Evolutionary conservation across 495 filamentous ascomycete species (phyloP).

Genomic region (Beverwykella pulmonaria): DNA sequence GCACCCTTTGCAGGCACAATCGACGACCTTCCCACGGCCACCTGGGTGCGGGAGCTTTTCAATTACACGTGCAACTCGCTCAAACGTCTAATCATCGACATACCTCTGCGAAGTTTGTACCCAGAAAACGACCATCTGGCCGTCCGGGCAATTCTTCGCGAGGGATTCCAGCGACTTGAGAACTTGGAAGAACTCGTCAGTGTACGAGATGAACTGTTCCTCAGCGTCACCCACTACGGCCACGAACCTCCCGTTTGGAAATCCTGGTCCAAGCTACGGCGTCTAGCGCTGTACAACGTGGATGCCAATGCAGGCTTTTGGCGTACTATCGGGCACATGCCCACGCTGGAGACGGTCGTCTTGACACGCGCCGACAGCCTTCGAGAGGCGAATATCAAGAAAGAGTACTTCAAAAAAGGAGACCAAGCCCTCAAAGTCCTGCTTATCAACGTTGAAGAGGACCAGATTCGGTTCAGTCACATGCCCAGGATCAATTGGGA

Average conservation of each 20-base stretch:
- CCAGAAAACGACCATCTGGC: conserved; percentile 15
- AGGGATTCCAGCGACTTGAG: conserved; percentile 41
- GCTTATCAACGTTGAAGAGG: conserved; percentile 14
- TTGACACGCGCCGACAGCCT: conserved; percentile 44
- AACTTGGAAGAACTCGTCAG: conserved; percentile 45
- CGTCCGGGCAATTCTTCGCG: conserved; percentile 11
- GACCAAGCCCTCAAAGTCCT: conserved; percentile 20
- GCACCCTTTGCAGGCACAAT: conserved; percentile 17
- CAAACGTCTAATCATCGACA: conserved; percentile 24
- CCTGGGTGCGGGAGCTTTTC: conserved; percentile 13
- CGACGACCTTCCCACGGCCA: conserved; percentile 11
- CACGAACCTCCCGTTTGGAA: conserved; percentile 37
- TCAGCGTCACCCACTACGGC: neutral
- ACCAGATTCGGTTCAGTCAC: conserved; percentile 11
- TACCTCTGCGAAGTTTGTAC: conserved; percentile 14
- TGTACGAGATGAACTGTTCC: conserved; percentile 37
- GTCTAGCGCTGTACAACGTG: conserved; percentile 46
- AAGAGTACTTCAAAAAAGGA: conserved; percentile 2
- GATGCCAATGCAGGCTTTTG: conserved; percentile 41
- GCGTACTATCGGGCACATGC: conserved; percentile 37
- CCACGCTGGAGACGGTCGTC: conserved; percentile 43
- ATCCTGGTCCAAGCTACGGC: conserved; percentile 42
- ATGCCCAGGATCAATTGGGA: conserved; percentile 9
- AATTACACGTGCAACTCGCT: conserved; percentile 3
- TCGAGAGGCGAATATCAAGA: conserved; percentile 22